These are phyloP conservation scores for Coemansia sp. DNA, from an alignment of 192 early-diverging fungal species.

Conservation along the genomic window DNA sequence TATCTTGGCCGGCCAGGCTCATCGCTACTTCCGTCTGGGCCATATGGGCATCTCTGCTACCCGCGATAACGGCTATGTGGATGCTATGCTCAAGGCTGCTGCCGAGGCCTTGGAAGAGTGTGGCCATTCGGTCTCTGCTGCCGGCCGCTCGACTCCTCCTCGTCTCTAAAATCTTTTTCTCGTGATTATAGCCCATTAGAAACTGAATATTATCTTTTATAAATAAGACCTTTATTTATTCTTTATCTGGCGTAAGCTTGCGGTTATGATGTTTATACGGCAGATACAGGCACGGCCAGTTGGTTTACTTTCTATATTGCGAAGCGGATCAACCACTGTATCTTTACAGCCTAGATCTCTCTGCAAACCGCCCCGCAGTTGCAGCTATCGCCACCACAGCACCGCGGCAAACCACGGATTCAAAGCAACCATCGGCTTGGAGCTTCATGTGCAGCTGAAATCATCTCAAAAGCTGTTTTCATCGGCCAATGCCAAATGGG, in stretches of 20 bases:
- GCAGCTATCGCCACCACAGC: neutral
- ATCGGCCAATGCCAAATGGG: constrained; percentile 39
- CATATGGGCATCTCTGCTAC: constrained; percentile 83
- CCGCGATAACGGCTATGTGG: constrained; percentile 64
- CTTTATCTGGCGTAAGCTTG: too few species aligned
- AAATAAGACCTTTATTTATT: too few species aligned
- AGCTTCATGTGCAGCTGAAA: constrained; percentile 83
- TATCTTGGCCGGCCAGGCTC: constrained; percentile 73
- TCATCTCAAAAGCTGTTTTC: constrained; percentile 85
- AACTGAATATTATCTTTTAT: too few species aligned
- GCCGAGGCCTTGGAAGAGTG: constrained; percentile 58
- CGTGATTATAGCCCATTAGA: too few species aligned
- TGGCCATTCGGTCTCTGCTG: constrained; percentile 18
- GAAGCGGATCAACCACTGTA: too few species aligned
- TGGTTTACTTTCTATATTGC: too few species aligned
- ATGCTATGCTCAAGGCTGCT: constrained; percentile 64
- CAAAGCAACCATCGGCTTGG: constrained; percentile 81
- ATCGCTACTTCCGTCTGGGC: constrained; percentile 93
- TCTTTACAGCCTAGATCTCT: too few species aligned
- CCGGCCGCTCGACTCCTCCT: constrained; percentile 38
- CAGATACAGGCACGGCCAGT: too few species aligned
- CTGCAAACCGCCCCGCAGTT: too few species aligned
- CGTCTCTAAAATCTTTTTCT: constrained; percentile 16
- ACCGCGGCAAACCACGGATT: constrained; percentile 18
- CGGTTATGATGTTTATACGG: too few species aligned